A percentile compares a stretch with the other conserved stretches of the same genome.
phyloP scores from a whole-genome alignment of 2,329 filamentous ascomycete species.

The Phialophora expanda region DNA sequence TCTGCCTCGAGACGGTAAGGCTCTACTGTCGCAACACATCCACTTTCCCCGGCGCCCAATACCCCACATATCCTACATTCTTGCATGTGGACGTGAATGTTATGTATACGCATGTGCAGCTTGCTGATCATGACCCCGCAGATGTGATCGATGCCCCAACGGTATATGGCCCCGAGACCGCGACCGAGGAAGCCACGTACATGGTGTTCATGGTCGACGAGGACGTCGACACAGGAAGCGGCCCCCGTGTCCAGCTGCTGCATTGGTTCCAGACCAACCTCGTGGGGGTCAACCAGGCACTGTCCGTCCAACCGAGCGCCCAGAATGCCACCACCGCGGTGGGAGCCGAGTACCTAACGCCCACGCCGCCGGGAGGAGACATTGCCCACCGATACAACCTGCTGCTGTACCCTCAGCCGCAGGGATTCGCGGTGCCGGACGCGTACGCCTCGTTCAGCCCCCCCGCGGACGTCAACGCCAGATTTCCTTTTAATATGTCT shows the following conservation, averaged over 20 bases:
- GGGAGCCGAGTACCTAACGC: slow-evolving; percentile 41
- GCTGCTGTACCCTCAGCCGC: slow-evolving; percentile 43
- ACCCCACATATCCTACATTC: no score
- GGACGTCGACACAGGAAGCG: slow-evolving; percentile 24
- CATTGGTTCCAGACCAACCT: slow-evolving; percentile 35
- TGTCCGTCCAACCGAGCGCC: slow-evolving; percentile 19
- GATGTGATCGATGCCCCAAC: slow-evolving; percentile 26
- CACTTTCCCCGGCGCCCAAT: no score
- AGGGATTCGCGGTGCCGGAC: slow-evolving; percentile 40
- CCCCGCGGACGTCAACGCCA: slow-evolving; percentile 35
- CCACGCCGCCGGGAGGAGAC: slow-evolving; percentile 40
- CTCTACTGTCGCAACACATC: not conserved
- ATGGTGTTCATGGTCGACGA: slow-evolving; percentile 36
- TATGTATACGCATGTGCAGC: not conserved
- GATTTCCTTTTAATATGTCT: slow-evolving; percentile 46
- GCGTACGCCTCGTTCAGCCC: slow-evolving; percentile 44
- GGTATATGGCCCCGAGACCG: slow-evolving; percentile 34
- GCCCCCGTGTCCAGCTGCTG: slow-evolving; percentile 26
- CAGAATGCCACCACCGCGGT: slow-evolving; percentile 23
- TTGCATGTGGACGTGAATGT: no score
- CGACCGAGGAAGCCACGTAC: slow-evolving; percentile 34
- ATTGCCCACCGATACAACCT: slow-evolving; percentile 44
- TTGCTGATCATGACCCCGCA: slow-evolving; percentile 8
- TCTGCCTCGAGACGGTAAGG: slow-evolving; percentile 28
- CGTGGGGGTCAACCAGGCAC: slow-evolving; percentile 25